A percentile compares a stretch with the other conserved stretches of the same genome.
Conservation (phyloP, 805 yeast species). For the Limtongia smithiae region DNA sequence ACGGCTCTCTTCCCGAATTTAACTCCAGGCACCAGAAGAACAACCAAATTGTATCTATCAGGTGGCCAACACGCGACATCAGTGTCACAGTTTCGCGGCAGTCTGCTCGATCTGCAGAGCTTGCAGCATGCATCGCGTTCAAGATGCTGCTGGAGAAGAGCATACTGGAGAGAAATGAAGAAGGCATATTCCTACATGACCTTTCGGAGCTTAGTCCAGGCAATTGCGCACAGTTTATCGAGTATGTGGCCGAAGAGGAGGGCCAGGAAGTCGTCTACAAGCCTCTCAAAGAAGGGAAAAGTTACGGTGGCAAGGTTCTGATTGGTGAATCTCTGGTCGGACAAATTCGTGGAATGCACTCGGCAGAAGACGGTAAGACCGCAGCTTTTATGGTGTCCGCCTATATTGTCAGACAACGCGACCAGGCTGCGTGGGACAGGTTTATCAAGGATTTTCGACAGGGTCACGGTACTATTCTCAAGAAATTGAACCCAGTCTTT, state of each 20-base stretch:
- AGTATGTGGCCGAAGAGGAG: slow-evolving; percentile 10
- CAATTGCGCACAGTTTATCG: slow-evolving; percentile 15
- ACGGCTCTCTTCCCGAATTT: slow-evolving; percentile 18
- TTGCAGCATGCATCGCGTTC: slow-evolving; percentile 12
- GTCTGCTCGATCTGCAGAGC: slow-evolving; percentile 8
- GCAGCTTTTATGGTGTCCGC: slow-evolving; percentile 21
- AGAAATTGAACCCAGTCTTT: slow-evolving; percentile 7
- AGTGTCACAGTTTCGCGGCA: neutral
- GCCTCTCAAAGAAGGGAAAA: neutral
- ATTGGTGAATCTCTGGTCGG: slow-evolving; percentile 15
- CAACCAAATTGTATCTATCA: neutral
- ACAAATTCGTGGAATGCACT: slow-evolving; percentile 16
- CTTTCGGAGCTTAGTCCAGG: slow-evolving; percentile 16
- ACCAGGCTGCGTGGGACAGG: slow-evolving; percentile 11
- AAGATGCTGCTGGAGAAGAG: slow-evolving; percentile 7
- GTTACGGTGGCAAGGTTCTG: slow-evolving; percentile 3
- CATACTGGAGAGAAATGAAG: neutral
- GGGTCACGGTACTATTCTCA: slow-evolving; percentile 13
- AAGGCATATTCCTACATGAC: slow-evolving; percentile 10
- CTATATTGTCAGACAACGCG: slow-evolving; percentile 12
- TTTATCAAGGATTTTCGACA: slow-evolving; percentile 5
- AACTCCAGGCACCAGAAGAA: neutral
- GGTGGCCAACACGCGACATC: slow-evolving; percentile 15
- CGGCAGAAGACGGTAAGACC: slow-evolving; percentile 3
- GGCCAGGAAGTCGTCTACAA: neutral